A percentile compares a stretch with the other conserved stretches of the same genome.
Evolutionary conservation across 2,329 filamentous ascomycete genomes (phyloP).

Genomic region (Mollisiaceae sp.): DNA sequence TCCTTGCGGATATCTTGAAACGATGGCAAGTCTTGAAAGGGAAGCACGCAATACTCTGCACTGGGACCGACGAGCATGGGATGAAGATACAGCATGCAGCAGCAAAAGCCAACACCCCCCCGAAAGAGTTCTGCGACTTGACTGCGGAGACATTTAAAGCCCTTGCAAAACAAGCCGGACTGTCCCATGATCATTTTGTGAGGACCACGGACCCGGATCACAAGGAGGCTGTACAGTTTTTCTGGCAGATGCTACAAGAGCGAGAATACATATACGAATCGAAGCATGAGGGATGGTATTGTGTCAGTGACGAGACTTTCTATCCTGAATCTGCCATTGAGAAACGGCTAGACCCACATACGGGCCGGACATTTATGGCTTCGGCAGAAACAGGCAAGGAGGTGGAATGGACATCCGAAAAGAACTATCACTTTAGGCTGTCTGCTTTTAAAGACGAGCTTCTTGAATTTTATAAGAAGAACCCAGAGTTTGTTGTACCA

Average conservation of each 20-base stretch:
- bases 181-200: constrained; percentile 86
- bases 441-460: constrained; percentile 81
- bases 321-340: constrained; percentile 81
- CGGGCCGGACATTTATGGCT: constrained; percentile 81
- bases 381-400: constrained; percentile 88
- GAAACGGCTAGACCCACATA: constrained; percentile 75
- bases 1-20: constrained; percentile 89
- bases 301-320: constrained; percentile 94
- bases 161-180: constrained; percentile 70
- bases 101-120: constrained; percentile 68
- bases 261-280: constrained; percentile 80
- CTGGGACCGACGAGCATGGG: constrained; percentile 96
- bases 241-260: constrained; percentile 82
- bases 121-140: constrained; percentile 86
- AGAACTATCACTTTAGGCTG: constrained; percentile 93
- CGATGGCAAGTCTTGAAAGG: constrained; percentile 85
- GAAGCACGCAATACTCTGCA: constrained; percentile 74
- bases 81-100: constrained; percentile 96
- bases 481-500: constrained; percentile 80
- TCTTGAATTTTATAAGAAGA: constrained; percentile 77
- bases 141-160: constrained; percentile 80
- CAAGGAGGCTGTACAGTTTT: constrained; percentile 82
- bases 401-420: constrained; percentile 93
- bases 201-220: constrained; percentile 88
- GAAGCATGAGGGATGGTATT: constrained; percentile 95